phyloP scores from a whole-genome alignment of 1,284 basidiomycete species.

The Flammula alnicola region DNA sequence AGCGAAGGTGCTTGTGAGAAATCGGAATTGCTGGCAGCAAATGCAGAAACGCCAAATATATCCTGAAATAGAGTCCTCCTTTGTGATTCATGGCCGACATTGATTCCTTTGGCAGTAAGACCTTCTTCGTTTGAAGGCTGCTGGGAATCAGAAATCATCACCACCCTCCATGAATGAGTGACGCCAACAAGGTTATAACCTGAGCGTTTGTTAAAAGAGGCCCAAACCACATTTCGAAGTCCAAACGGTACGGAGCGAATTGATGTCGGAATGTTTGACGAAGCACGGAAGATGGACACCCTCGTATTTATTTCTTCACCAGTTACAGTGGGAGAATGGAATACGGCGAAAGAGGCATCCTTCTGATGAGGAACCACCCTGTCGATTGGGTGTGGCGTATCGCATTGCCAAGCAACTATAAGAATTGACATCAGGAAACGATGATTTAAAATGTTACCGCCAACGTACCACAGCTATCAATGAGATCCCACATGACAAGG shows the following conservation, averaged over 20 bases:
- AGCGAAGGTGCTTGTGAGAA: conserved; percentile 4
- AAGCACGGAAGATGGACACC: conserved; percentile 53
- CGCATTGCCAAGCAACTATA: conserved; percentile 53
- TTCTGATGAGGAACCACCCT: conserved; percentile 58
- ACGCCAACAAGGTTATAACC: conserved; percentile 68
- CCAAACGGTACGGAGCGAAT: conserved; percentile 61
- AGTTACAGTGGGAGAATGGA: conserved; percentile 43
- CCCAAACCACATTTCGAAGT: conserved; percentile 56
- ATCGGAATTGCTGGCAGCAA: conserved; percentile 38
- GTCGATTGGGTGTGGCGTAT: conserved; percentile 41
- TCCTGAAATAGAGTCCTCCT: conserved; percentile 80
- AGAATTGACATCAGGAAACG: conserved; percentile 21
- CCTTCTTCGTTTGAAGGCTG: conserved; percentile 45
- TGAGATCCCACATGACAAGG: conserved; percentile 81
- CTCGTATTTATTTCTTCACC: conserved; percentile 40
- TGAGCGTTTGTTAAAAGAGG: conserved; percentile 38
- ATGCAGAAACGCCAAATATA: conserved; percentile 77
- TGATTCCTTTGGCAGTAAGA: conserved; percentile 48
- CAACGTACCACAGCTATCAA: conserved; percentile 68
- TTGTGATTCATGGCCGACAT: conserved; percentile 21
- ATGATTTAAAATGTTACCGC: not conserved
- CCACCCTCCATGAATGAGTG: conserved; percentile 64
- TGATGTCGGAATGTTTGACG: conserved; percentile 47
- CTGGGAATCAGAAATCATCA: conserved; percentile 65
- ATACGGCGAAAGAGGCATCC: conserved; percentile 60